Percentiles rank a stretch among this genome's conserved stretches.
phyloP scores from a whole-genome alignment of 2,329 filamentous ascomycete species.

The Cercospora zeae-maydis region DNA sequence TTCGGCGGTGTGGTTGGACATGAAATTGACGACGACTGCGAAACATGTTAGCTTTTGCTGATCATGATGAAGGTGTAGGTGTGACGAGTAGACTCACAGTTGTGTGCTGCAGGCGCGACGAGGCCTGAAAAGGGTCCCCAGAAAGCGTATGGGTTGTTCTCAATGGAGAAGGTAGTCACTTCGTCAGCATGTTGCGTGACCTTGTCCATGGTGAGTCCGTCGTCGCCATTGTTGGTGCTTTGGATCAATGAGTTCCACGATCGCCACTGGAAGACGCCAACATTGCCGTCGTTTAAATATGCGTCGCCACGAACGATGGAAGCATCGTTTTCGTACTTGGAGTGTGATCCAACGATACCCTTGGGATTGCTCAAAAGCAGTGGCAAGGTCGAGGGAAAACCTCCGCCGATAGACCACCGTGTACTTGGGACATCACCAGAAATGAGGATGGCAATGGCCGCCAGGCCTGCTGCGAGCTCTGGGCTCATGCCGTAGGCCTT shows the following conservation, averaged over 20 bases:
- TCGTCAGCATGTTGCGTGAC: conserved; percentile 17
- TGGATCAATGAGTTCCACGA: conserved; percentile 20
- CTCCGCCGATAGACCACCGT: conserved; percentile 33
- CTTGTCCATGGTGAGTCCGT: conserved; percentile 25
- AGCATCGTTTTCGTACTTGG: conserved; percentile 37
- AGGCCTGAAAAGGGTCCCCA: conserved; percentile 28
- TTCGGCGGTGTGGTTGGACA: conserved; percentile 30
- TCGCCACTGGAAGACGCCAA: conserved; percentile 21
- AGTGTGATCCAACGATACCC: conserved; percentile 34
- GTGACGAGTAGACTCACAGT: conserved; percentile 25
- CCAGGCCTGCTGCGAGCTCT: conserved; percentile 27
- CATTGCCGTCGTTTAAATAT: conserved; percentile 28
- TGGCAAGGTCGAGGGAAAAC: conserved; percentile 13
- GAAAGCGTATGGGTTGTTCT: conserved; percentile 36
- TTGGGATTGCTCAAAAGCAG: conserved; percentile 22
- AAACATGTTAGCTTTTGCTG: not conserved
- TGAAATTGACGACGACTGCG: conserved; percentile 31
- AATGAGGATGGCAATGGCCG: conserved; percentile 30
- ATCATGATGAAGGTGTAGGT: not conserved
- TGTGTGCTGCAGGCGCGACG: conserved; percentile 23
- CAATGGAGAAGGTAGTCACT: conserved; percentile 26
- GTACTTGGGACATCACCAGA: conserved; percentile 14
- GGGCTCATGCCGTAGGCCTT: conserved; percentile 34
- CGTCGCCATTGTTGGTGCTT: conserved; percentile 16
- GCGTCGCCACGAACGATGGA: conserved; percentile 30